Evolutionary conservation across 192 early-diverging fungal genomes (phyloP).

Genomic region (Borealophlyctis nickersoniae): DNA sequence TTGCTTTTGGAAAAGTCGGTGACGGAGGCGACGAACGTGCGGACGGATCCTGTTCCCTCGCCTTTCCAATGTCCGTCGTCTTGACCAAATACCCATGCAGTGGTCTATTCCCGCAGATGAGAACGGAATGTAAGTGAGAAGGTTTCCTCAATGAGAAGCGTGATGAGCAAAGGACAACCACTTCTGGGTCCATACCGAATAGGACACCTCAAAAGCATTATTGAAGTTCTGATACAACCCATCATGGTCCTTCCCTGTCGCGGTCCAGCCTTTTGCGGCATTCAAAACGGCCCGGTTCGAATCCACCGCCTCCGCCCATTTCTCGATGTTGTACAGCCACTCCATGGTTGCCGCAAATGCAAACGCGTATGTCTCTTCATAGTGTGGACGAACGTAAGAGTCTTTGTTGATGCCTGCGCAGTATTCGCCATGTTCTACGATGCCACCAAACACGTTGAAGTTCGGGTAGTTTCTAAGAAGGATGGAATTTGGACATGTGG

Average conservation of each 20-base stretch:
- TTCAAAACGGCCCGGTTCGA: no score
- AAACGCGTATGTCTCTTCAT: slow-evolving; percentile 21
- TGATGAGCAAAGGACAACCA: no score
- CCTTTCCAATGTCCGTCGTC: slow-evolving; percentile 17
- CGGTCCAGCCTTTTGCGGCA: slow-evolving; percentile 14
- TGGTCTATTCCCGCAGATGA: no score
- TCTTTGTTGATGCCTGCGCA: slow-evolving; percentile 5
- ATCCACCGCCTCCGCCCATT: slow-evolving; percentile 14
- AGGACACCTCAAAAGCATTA: slow-evolving; percentile 27
- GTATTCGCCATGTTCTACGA: slow-evolving; percentile 17
- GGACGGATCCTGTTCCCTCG: slow-evolving; percentile 10
- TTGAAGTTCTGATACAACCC: slow-evolving; percentile 17
- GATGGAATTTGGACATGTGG: no score
- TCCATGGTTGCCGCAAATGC: slow-evolving; percentile 17
- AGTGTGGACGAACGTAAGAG: slow-evolving; percentile 18
- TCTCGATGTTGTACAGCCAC: slow-evolving; percentile 29
- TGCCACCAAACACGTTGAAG: slow-evolving; percentile 24
- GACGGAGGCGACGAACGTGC: slow-evolving; percentile 15
- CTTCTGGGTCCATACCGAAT: no score
- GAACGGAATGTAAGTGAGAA: no score
- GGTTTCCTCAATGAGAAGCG: no score
- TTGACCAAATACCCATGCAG: slow-evolving; percentile 21
- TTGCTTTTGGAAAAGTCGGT: slow-evolving; percentile 1
- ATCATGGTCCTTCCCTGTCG: no score
- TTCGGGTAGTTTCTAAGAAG: slow-evolving; percentile 26